Evolutionary conservation across 768 basidiomycete genomes (phyloP).

Genomic region (Rhodosporidiobolus odoratus): DNA sequence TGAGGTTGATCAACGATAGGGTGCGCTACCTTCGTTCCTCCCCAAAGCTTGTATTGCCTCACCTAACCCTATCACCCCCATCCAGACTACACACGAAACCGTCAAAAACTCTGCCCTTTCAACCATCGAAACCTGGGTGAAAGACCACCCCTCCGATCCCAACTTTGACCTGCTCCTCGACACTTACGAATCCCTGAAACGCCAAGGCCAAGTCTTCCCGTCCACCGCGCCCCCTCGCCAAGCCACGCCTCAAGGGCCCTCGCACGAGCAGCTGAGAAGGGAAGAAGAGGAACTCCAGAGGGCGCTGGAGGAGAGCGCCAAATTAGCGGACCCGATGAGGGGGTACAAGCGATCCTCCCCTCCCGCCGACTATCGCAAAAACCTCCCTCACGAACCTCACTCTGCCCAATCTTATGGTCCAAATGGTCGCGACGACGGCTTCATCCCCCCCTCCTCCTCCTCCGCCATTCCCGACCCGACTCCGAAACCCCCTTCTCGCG

Average conservation of each 20-base stretch:
- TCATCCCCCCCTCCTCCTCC: neutral
- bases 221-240: neutral
- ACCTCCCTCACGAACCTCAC: too few species aligned
- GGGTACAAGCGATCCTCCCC: conserved; percentile 33
- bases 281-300: conserved; percentile 95
- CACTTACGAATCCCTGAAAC: conserved; percentile 70
- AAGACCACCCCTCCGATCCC: conserved; percentile 72
- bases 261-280: conserved; percentile 63
- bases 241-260: neutral
- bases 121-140: conserved; percentile 75
- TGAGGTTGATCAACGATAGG: conserved; percentile 80
- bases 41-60: neutral
- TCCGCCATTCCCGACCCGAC: neutral
- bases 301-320: conserved; percentile 55
- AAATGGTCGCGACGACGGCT: neutral
- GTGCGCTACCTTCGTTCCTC: conserved; percentile 49
- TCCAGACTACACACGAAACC: conserved; percentile 80
- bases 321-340: conserved; percentile 25
- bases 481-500: conserved; percentile 59
- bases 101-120: conserved; percentile 70
- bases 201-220: conserved; percentile 60
- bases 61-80: neutral
- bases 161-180: conserved; percentile 86
- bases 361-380: conserved; percentile 29
- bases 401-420: too few species aligned